Conservation (phyloP, 2,329 filamentous ascomycete genomes). For the Sporothrix curviconia region DNA sequence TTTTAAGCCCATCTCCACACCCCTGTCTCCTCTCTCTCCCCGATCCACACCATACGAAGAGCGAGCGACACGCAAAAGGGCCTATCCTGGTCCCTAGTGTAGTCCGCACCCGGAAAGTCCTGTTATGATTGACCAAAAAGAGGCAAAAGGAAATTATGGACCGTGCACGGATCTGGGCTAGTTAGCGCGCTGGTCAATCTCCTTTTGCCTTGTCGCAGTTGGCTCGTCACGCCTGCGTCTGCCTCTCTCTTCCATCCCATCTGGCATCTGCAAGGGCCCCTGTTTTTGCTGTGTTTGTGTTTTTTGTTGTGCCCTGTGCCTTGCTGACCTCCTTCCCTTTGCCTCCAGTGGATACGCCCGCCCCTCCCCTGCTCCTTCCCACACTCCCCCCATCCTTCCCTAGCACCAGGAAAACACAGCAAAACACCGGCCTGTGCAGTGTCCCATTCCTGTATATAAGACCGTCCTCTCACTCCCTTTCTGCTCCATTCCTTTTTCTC, state of each 20-base stretch:
- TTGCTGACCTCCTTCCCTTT: no score
- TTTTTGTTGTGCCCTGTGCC: no score
- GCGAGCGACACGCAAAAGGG: neutral
- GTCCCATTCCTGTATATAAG: constrained; percentile 20
- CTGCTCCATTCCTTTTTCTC: constrained; percentile 28
- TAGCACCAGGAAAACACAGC: neutral
- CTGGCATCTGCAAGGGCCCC: constrained; percentile 8
- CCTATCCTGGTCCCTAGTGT: constrained; percentile 2
- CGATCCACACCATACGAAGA: constrained; percentile 14
- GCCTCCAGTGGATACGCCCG: no score
- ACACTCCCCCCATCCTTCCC: neutral
- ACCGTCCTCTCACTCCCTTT: constrained; percentile 19
- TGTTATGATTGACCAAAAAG: constrained; percentile 12
- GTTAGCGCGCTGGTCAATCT: constrained; percentile 19
- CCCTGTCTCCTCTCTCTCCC: neutral
- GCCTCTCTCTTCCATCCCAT: constrained; percentile 12
- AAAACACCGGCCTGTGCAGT: constrained; percentile 1
- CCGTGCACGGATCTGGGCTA: constrained; percentile 17
- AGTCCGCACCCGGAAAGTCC: constrained; percentile 9
- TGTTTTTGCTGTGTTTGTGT: neutral
- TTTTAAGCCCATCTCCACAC: constrained; percentile 5
- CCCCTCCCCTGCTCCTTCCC: neutral
- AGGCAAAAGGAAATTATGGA: constrained; percentile 14
- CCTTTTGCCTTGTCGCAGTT: constrained; percentile 9
- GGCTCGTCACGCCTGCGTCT: neutral